Evolutionary conservation across 2,329 filamentous ascomycete genomes (phyloP).

Genomic region (Clarireedia homoeocarpa): DNA sequence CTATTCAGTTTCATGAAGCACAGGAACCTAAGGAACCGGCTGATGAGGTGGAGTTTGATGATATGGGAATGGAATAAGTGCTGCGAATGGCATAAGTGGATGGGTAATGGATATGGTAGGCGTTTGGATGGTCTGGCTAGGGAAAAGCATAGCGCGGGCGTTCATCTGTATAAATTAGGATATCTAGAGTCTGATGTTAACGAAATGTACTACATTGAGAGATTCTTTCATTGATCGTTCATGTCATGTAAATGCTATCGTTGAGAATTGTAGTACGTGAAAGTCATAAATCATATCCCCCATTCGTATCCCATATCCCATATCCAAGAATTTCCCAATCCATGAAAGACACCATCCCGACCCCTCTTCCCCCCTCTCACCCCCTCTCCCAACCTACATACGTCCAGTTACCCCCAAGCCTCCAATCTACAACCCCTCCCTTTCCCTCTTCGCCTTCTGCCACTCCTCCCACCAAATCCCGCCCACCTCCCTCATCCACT

Average conservation of each 20-base stretch:
- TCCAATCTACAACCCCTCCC: constrained; percentile 5
- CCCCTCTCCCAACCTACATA: not conserved
- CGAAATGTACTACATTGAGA: not conserved
- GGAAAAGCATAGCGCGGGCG: constrained; percentile 16
- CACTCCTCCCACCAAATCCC: constrained; percentile 52
- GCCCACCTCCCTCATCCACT: constrained; percentile 41
- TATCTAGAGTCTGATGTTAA: not conserved
- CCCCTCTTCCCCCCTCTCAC: not conserved
- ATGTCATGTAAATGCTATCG: not conserved
- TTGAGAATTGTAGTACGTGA: not conserved
- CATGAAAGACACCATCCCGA: too few species aligned
- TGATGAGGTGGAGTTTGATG: constrained; percentile 49
- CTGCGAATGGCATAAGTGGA: not conserved
- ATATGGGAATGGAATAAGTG: constrained; percentile 29
- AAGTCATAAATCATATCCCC: not conserved
- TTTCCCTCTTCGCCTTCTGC: constrained; percentile 39
- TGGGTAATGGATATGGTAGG: constrained; percentile 4
- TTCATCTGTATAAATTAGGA: constrained; percentile 4
- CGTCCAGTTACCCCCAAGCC: not conserved
- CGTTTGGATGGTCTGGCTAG: constrained; percentile 1
- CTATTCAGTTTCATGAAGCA: constrained; percentile 86
- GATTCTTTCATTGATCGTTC: not conserved
- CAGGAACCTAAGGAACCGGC: constrained; percentile 81
- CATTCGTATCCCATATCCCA: not conserved
- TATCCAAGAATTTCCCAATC: not conserved